Evolutionary conservation across 345 rosid genomes (phyloP), one percentile per base, ranked within the genome.

Genomic region (Zanthoxylum bungeanum): DNA sequence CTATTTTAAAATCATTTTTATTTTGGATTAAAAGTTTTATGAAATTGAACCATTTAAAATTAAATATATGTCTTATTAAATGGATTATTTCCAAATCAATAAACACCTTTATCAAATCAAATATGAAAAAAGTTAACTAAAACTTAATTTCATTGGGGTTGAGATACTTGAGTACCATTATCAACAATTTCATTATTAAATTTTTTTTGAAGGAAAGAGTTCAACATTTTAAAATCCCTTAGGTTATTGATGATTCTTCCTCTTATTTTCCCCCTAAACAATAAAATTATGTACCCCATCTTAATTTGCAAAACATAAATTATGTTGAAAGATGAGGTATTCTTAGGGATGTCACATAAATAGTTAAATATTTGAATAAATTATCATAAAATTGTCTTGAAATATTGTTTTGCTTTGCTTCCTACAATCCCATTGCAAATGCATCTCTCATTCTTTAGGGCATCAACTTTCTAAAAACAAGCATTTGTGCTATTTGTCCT

Each of bases 401-500:
- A 17, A 19, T 60, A 7, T 17, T 27, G 24, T 56, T 25, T 53
- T 56, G 50, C 16, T 0, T 16, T 22, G 73, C 67, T 75, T 78
- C 85, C 87, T 82, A 77, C 82, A 31, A 1, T 21, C 65, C 85
- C 84, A 83, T 82, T 75, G 60, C 79, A 4, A 52, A 51, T 70
- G 71, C 72, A 77, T 68, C 51, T 68, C 52, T 64, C 39, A 28
- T 28, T 57, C 4, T 67, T 71, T 69, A 68, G 78, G 81, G 72
- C 76, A n/a, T 69, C 78, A 71, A 80, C 87, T 87, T 84, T 87
- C 73, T 76, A 83, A 80, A n/a, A 84, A 84, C 85, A 84, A 82
- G 80, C 84, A 59, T 77, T 83, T 76, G 80, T 80, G 88, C 80
- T 27, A 67, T 75, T 82, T 88, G 91, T 88, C 86, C 79, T 64